Conservation (phyloP, 1,139 yeast genomes). For the Candida neerlandica region DNA sequence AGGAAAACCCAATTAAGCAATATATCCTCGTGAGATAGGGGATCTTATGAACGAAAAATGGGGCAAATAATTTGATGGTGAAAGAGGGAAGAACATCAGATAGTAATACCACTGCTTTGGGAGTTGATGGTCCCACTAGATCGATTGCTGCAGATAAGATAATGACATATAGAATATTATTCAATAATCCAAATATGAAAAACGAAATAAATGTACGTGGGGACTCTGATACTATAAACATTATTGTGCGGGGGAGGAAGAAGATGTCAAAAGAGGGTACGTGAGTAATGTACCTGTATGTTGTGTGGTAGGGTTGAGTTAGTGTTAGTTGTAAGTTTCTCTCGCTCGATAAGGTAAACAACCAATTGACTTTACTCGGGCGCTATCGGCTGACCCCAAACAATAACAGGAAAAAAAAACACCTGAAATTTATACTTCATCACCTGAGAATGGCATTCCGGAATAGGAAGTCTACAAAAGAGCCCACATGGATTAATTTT, state of each 20-base stretch:
- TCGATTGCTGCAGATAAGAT: constrained; percentile 92
- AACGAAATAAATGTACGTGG: constrained; percentile 53
- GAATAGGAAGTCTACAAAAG: neutral
- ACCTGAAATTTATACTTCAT: too few relatives aligned
- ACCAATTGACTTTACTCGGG: too few relatives aligned
- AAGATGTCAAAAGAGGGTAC: too few relatives aligned
- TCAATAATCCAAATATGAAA: constrained; percentile 83
- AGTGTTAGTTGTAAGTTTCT: too few relatives aligned
- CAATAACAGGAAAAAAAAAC: too few relatives aligned
- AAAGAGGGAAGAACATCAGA: constrained; percentile 90
- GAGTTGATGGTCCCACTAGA: constrained; percentile 78
- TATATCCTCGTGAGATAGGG: constrained; percentile 61
- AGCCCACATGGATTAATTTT: neutral
- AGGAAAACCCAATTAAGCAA: constrained; percentile 58
- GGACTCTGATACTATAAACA: constrained; percentile 5
- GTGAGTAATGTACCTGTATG: neutral
- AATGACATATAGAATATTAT: constrained; percentile 88
- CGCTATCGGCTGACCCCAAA: too few relatives aligned
- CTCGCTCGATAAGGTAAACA: too few relatives aligned
- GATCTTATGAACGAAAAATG: constrained; percentile 71
- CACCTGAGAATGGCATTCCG: too few relatives aligned
- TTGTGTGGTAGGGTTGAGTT: too few relatives aligned
- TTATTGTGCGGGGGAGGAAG: neutral
- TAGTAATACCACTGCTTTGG: constrained; percentile 81
- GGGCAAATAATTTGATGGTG: constrained; percentile 68